Percentiles rank a stretch among this genome's conserved stretches.
phyloP scores from a whole-genome alignment of 1,284 basidiomycete species.

The Puccinia hordei region DNA sequence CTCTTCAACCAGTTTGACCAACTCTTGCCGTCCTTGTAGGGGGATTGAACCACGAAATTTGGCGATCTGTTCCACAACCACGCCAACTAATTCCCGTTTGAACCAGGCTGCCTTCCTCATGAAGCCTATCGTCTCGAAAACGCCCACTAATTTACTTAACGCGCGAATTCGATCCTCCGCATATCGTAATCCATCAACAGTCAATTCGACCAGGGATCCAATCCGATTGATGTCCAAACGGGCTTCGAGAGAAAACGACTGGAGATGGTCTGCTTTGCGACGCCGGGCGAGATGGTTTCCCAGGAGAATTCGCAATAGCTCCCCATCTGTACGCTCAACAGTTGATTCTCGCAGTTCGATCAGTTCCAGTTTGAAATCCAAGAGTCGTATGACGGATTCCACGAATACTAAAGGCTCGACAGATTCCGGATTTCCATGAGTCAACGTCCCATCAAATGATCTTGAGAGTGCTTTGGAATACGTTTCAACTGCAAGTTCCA shows the following conservation, averaged over 20 bases:
- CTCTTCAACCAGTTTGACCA: slow-evolving; percentile 22
- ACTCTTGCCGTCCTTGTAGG: neutral
- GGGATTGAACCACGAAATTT: slow-evolving; percentile 10
- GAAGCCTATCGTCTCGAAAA: slow-evolving; percentile 32
- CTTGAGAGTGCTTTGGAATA: slow-evolving; percentile 40
- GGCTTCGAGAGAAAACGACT: neutral
- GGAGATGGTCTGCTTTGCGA: neutral
- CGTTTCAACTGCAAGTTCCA: slow-evolving; percentile 29
- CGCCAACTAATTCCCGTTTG: slow-evolving; percentile 34
- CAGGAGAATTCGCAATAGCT: slow-evolving; percentile 2
- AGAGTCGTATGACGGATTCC: slow-evolving; percentile 29
- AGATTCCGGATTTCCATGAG: slow-evolving; percentile 7
- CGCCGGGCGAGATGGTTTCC: slow-evolving; percentile 15
- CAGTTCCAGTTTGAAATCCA: slow-evolving; percentile 22
- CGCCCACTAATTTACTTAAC: slow-evolving; percentile 19
- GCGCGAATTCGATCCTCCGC: slow-evolving; percentile 31
- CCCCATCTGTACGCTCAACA: neutral
- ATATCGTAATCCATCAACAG: slow-evolving; percentile 1
- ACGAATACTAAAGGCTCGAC: slow-evolving; percentile 35
- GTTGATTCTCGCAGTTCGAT: neutral
- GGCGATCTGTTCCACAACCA: slow-evolving; percentile 23
- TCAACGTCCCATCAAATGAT: neutral
- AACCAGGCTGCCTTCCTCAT: slow-evolving; percentile 47
- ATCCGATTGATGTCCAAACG: slow-evolving; percentile 22
- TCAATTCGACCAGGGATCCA: slow-evolving; percentile 26